These are phyloP conservation scores for Camelina hispida DNA, from an alignment of 345 rosid species.

Conservation along the genomic window DNA sequence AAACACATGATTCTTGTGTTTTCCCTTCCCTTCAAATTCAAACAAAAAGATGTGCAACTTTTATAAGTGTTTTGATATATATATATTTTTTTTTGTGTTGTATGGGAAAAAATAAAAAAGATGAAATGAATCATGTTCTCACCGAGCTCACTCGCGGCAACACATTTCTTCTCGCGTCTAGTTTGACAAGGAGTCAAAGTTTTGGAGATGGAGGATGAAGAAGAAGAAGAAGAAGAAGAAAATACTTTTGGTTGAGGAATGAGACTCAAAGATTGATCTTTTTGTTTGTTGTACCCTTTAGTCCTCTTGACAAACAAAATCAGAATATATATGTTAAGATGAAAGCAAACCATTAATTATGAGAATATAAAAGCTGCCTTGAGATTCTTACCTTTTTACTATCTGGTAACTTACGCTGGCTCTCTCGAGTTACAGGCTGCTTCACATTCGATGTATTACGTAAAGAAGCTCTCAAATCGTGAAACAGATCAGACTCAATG, in stretches of 20 bases:
- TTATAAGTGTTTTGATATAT: background rate
- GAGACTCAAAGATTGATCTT: slow-evolving; percentile 28
- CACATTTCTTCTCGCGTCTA: slow-evolving; percentile 26
- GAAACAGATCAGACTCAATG: slow-evolving; percentile 41
- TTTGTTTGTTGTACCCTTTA: slow-evolving; percentile 5
- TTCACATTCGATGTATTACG: slow-evolving; percentile 1
- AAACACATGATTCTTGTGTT: slow-evolving; percentile 12
- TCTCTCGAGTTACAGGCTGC: slow-evolving; percentile 23
- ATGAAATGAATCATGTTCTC: slow-evolving; percentile 20
- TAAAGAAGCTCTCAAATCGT: slow-evolving; percentile 36
- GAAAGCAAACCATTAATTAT: background rate
- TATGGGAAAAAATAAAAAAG: background rate
- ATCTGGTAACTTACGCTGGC: slow-evolving; percentile 27
- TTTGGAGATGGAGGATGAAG: slow-evolving; percentile 16
- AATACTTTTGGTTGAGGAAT: slow-evolving; percentile 34
- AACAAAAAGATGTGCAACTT: background rate
- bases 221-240: background rate
- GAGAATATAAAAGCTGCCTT: background rate
- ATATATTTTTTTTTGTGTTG: background rate
- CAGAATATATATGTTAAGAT: background rate
- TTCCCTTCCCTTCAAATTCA: slow-evolving; percentile 21
- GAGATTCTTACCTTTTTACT: slow-evolving; percentile 18
- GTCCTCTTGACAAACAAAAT: slow-evolving; percentile 17
- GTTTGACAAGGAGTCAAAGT: slow-evolving; percentile 32
- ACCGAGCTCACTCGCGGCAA: slow-evolving; percentile 26